Evolutionary conservation across 2,329 filamentous ascomycete species (phyloP), one percentile per base, ranked within the genome.

Genomic region (Pyricularia sp.): DNA sequence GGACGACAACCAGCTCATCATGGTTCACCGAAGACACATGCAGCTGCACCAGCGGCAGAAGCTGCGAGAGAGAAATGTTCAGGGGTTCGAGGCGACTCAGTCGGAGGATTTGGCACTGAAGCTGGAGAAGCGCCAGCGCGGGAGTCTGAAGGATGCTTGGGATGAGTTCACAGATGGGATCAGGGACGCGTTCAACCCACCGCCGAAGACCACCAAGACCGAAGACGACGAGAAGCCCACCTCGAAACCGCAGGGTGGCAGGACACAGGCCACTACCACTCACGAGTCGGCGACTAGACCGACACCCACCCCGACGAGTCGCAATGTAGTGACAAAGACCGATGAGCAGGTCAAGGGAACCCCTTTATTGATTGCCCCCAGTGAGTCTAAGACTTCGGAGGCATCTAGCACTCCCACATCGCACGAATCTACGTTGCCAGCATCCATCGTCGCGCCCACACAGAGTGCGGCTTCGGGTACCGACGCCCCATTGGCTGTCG

Each of bases 161-260:
- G 70, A 71, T 33, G 26, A 66, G 4, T 64, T 74, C 26, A 72
- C 71, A 61, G 70, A 69, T 11, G 69, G 66, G 31, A 42, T 73
- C 10, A 72, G 69, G 36, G 61, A 69, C n/a, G 70, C 68, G 20
- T 70, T 73, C 12, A n/a, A 2, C 23, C n/a, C n/a, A 7, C 42
- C 17, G 42, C 42, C 42, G 20, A 61, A 61, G 58, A 25, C 58
- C 9, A 28, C 20, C 66, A 61, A 61, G 58, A 12, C 23, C n/a
- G 14, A 20, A 59, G 3, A 68, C 36, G 14, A 69, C 58, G 61
- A 69, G 64, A 23, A 33, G 65, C 69, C 33, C 67, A 68, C 65
- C 4, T 1, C 65, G 67, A n/a, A 50, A 69, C 67, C 7, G 2
- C 58, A 65, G 58, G 50, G 58, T 20, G 67, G 69, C 0, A 25